Conservation (phyloP, 2,329 filamentous ascomycete genomes). For the Scorias spongiosa region DNA sequence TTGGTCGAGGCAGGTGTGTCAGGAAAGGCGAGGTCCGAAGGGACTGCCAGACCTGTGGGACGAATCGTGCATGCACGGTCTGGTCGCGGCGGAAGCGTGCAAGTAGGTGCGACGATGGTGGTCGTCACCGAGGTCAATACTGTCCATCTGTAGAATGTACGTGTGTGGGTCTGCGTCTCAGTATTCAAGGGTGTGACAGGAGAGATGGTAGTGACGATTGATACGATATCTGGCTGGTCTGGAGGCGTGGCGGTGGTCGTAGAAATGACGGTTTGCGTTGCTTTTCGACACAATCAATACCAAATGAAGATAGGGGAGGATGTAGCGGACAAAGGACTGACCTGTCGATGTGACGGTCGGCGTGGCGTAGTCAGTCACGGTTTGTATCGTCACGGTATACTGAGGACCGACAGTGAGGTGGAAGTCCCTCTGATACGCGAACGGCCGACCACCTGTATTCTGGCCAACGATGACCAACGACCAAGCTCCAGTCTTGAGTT, state of each 20-base stretch:
- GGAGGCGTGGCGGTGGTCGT: background rate
- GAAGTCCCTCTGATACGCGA: conserved; percentile 31
- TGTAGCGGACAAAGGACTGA: background rate
- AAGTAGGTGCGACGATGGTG: conserved; percentile 21
- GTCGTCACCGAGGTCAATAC: conserved; percentile 1
- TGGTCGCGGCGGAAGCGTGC: conserved; percentile 18
- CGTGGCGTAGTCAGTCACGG: conserved; percentile 1
- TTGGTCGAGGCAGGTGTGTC: conserved; percentile 9
- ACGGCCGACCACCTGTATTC: conserved; percentile 26
- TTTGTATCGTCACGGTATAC: conserved; percentile 12
- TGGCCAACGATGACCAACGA: conserved; percentile 29
- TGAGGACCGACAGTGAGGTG: conserved; percentile 23
- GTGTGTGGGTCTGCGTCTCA: background rate
- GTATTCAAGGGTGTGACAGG: background rate
- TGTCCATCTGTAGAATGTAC: conserved; percentile 1
- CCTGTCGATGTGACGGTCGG: conserved; percentile 5
- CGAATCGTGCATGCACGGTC: conserved; percentile 22
- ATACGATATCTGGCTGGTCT: conserved; percentile 2
- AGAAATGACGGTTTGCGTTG: background rate
- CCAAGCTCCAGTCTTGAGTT: conserved; percentile 29
- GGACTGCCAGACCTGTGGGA: conserved; percentile 16
- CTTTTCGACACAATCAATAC: background rate
- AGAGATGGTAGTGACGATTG: background rate
- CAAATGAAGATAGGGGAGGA: background rate
- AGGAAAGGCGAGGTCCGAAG: conserved; percentile 1